phyloP scores from a whole-genome alignment of 169 alveolate species.

The Cyclospora cayetanensis region DNA sequence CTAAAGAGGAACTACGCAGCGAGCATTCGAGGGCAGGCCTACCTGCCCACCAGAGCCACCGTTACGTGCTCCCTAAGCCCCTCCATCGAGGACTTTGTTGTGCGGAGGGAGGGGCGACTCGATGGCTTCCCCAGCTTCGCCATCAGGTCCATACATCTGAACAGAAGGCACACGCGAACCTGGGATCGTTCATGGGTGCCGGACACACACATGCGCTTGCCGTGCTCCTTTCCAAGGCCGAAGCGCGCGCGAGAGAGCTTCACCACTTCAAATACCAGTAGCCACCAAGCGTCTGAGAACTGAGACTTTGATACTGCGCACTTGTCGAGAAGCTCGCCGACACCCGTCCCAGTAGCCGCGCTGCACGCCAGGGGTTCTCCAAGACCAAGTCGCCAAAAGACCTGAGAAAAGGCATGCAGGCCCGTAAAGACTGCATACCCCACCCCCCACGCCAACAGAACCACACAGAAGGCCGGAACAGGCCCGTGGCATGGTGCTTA shows the following conservation, averaged over 20 bases:
- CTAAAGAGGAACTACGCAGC: too few relatives aligned
- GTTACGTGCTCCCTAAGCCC: neutral
- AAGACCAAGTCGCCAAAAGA: constrained; percentile 43
- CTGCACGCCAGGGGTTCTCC: constrained; percentile 50
- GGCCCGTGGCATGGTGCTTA: too few relatives aligned
- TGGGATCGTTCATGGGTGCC: neutral
- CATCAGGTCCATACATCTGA: neutral
- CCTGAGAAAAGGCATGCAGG: too few relatives aligned
- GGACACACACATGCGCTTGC: too few relatives aligned
- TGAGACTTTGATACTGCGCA: neutral
- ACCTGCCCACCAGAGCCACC: neutral
- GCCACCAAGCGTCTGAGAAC: neutral
- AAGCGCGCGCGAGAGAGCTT: neutral
- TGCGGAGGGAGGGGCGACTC: neutral
- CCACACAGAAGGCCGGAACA: too few relatives aligned
- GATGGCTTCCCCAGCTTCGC: neutral
- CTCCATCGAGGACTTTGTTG: neutral
- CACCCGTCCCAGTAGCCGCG: constrained; percentile 44
- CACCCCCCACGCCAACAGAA: too few relatives aligned
- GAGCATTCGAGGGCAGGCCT: neutral
- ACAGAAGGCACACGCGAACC: neutral
- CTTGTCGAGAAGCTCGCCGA: constrained; percentile 19
- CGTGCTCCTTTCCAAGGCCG: neutral
- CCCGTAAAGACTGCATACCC: too few relatives aligned
- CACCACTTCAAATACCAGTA: neutral